Conservation (phyloP, 306 rosid species). For the Cucurbita pepo region DNA sequence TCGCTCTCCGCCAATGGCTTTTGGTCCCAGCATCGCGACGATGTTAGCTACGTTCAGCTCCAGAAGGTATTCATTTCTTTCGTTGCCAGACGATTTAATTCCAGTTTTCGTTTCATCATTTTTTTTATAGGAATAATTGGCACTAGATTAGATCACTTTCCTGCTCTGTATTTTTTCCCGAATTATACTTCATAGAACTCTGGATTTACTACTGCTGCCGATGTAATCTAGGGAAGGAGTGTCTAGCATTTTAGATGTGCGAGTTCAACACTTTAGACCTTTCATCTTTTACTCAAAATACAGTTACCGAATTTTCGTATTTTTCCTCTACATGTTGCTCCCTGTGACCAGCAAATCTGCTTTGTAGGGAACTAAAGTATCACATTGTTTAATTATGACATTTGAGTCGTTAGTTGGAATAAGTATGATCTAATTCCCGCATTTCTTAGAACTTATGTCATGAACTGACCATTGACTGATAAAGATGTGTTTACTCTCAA, state of each 20-base stretch:
- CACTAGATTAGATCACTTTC: constrained; percentile 18
- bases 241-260: constrained; percentile 8
- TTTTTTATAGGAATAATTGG: neutral
- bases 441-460: neutral
- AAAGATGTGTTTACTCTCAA: constrained; percentile 13
- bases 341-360: neutral
- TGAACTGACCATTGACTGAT: constrained; percentile 9
- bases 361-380: neutral
- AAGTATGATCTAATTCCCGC: neutral
- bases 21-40: constrained; percentile 72
- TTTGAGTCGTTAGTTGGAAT: neutral
- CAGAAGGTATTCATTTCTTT: constrained; percentile 53
- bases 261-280: neutral
- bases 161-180: constrained; percentile 1
- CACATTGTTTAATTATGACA: neutral
- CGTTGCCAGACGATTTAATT: neutral
- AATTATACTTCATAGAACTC: constrained; percentile 9
- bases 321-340: neutral
- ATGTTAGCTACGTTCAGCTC: constrained; percentile 68
- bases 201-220: constrained; percentile 39
- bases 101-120: neutral
- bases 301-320: neutral
- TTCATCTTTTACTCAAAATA: neutral
- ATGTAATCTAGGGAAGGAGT: constrained; percentile 1
- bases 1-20: constrained; percentile 51